These are phyloP conservation scores for Globisporangium canariense DNA, from an alignment of 352 stramenopile species.

Conservation along the genomic window DNA sequence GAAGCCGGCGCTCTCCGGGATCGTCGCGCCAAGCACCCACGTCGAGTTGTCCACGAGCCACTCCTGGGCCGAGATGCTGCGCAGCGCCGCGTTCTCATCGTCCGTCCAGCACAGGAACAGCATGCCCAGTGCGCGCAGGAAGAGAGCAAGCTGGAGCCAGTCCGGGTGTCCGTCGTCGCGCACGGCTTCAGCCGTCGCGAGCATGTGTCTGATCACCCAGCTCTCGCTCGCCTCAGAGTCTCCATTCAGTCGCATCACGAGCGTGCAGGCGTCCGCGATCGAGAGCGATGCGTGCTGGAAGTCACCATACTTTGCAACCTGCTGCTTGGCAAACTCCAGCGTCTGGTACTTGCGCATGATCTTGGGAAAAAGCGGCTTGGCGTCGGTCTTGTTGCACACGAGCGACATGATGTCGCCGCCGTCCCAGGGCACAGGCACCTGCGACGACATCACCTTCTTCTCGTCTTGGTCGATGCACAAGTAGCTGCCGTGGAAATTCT, in stretches of 20 bases:
- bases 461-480: constrained; percentile 56
- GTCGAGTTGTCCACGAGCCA: constrained; percentile 65
- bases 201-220: constrained; percentile 73
- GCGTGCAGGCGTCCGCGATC: constrained; percentile 53
- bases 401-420: constrained; percentile 67
- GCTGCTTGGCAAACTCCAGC: constrained; percentile 38
- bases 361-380: constrained; percentile 51
- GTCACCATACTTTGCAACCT: constrained; percentile 39
- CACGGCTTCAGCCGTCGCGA: constrained; percentile 53
- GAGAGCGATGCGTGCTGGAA: constrained; percentile 58
- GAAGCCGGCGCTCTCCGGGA: constrained; percentile 60
- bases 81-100: constrained; percentile 57
- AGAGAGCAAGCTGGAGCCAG: constrained; percentile 75
- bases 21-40: constrained; percentile 57
- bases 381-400: constrained; percentile 63
- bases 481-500: constrained; percentile 78
- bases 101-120: constrained; percentile 76
- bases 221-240: constrained; percentile 40
- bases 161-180: constrained; percentile 71
- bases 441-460: constrained; percentile 36
- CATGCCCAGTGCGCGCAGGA: constrained; percentile 71
- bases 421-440: constrained; percentile 66
- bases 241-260: constrained; percentile 58
- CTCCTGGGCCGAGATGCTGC: constrained; percentile 66
- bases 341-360: constrained; percentile 82